phyloP scores from a whole-genome alignment of 768 basidiomycete species.

The Boletus subparvulus region DNA sequence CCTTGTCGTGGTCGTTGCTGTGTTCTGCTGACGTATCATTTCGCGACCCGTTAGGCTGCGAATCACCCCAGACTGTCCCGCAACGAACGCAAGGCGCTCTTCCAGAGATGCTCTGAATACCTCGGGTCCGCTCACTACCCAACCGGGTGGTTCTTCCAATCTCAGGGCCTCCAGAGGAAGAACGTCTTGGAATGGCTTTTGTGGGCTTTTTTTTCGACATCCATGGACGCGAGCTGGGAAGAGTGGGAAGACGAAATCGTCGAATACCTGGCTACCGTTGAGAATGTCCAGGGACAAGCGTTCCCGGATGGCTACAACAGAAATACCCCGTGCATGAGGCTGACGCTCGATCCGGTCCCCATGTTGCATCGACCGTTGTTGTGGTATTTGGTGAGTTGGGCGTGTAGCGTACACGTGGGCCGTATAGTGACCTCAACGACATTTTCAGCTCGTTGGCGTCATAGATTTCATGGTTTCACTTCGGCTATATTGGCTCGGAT shows the following conservation, averaged over 20 bases:
- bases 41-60: constrained; percentile 29
- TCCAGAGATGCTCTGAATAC: constrained; percentile 43
- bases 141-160: constrained; percentile 54
- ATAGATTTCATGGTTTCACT: constrained; percentile 48
- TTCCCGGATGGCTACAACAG: constrained; percentile 42
- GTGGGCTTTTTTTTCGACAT: constrained; percentile 58
- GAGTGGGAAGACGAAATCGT: constrained; percentile 54
- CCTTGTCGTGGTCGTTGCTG: background rate
- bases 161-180: constrained; percentile 37
- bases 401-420: background rate
- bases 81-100: constrained; percentile 45
- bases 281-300: constrained; percentile 39
- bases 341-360: constrained; percentile 57
- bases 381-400: constrained; percentile 56
- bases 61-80: constrained; percentile 39
- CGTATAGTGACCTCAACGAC: background rate
- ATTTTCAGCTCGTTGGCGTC: constrained; percentile 48
- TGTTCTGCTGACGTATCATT: background rate
- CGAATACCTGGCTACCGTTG: constrained; percentile 44
- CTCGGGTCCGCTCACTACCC: constrained; percentile 29
- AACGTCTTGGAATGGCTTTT: constrained; percentile 63
- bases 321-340: constrained; percentile 45
- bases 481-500: constrained; percentile 44
- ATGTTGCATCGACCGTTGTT: constrained; percentile 57
- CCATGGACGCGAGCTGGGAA: constrained; percentile 28